Evolutionary conservation across 345 rosid species (phyloP).

Genomic region (Hirschfeldia incana): DNA sequence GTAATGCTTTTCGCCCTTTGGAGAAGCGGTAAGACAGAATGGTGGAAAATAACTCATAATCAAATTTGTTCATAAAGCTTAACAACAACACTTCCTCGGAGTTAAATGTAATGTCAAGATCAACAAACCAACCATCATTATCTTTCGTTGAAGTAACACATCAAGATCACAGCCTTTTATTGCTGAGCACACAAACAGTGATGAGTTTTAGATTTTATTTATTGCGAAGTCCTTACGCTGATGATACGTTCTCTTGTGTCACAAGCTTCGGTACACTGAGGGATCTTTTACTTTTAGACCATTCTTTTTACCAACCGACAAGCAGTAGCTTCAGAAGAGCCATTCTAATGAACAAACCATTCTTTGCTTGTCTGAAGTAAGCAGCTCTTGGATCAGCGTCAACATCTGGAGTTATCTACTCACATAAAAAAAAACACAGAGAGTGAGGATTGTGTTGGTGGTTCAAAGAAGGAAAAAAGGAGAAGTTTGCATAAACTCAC

Average conservation of each 20-base stretch:
- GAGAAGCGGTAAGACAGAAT: slow-evolving; percentile 14
- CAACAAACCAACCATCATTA: slow-evolving; percentile 25
- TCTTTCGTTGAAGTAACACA: slow-evolving; percentile 3
- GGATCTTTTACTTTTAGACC: background rate
- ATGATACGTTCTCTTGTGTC: background rate
- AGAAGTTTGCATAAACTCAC: slow-evolving; percentile 32
- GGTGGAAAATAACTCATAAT: background rate
- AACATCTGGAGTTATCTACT: slow-evolving; percentile 74
- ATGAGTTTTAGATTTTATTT: background rate
- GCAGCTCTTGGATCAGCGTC: slow-evolving; percentile 93
- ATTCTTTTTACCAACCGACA: slow-evolving; percentile 42
- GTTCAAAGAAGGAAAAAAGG: background rate
- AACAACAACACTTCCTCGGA: slow-evolving; percentile 18
- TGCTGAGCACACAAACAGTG: slow-evolving; percentile 12
- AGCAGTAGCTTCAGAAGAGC: slow-evolving; percentile 62
- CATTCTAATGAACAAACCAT: slow-evolving; percentile 92
- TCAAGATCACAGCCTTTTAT: slow-evolving; percentile 10
- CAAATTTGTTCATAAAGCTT: background rate
- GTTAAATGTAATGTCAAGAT: background rate
- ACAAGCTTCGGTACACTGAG: slow-evolving; percentile 4
- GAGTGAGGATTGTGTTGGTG: background rate
- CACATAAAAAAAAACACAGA: background rate
- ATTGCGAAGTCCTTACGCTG: background rate
- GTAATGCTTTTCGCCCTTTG: background rate
- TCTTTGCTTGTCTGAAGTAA: slow-evolving; percentile 97